Base-by-base conservation (phyloP, 2,329 filamentous ascomycete genomes). In the Neofusicoccum sp. region DNA sequence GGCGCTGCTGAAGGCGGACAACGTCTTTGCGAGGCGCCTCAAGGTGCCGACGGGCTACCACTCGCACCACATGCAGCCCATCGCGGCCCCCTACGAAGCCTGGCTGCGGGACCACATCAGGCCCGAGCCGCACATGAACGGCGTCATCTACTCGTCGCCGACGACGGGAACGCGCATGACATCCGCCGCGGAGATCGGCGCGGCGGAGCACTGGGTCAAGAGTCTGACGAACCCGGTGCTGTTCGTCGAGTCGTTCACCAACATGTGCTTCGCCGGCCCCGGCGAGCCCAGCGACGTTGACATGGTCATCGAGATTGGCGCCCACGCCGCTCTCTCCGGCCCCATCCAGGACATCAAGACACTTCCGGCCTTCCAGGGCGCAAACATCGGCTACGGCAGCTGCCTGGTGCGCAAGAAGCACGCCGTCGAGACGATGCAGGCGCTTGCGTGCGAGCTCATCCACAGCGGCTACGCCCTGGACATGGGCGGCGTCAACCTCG, bases 11-110 rank as follows among this genome's bases (percentile, higher is more conserved):
- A 67, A 76, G 1, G 68, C 71, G 2, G 67, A 76, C n/a, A 68
- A 72, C 2, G 71, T 74, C 5, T 82, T 82, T 63, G 73, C 70
- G 1, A 70, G 77, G 0, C 61, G 69, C 6, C 74, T 83, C 1
- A 72, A 75, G 50, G 77, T 81, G 4, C 74, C 78, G 33, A 74
- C 67, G 9, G 80, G 80, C 0, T 82, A 81, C 56, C 80, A 82
- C 61, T 79, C 78, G 0, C 73, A 75, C 43, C 78, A 81, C 43
- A 80, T 81, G 78, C 6, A 72, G 34, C 64, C 70, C 2, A 75
- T 74, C 52, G 67, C 70, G 5, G 64, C 49, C 3, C 65, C 67
- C 1, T 77, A 78, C 56, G 22, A 64, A 6, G 8, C 29, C 4
- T 12, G 33, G 49, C 33, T 52, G 8, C 33, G 12, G n/a, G 49